Conservation (phyloP, 1,284 basidiomycete species). For the Puccinia novopanici region DNA sequence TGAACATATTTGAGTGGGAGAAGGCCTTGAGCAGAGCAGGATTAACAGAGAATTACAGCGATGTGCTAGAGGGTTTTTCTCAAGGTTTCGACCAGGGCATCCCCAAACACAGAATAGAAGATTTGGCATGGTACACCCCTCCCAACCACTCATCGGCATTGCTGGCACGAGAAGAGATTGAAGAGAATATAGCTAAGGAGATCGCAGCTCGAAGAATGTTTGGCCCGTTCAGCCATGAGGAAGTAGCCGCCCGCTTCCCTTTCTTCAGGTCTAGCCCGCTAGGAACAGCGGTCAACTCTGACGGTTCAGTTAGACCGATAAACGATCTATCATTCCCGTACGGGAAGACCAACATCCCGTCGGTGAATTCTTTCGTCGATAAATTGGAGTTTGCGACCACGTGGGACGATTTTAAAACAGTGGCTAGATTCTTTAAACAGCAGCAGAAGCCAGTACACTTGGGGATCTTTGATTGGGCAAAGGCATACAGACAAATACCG, state of each 20-base stretch:
- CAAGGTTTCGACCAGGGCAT: constrained; percentile 6
- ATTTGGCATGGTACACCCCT: not conserved
- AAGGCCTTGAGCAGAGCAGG: not conserved
- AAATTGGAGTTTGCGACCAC: constrained; percentile 6
- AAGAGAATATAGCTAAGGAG: not conserved
- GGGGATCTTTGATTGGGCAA: not conserved
- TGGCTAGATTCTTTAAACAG: not conserved
- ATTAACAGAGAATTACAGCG: not conserved
- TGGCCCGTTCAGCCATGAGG: constrained; percentile 5
- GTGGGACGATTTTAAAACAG: no score
- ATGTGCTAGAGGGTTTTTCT: not conserved
- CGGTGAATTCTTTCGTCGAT: constrained; percentile 19
- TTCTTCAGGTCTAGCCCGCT: constrained; percentile 19
- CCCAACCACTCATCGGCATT: not conserved
- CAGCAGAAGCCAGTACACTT: not conserved
- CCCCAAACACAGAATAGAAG: not conserved
- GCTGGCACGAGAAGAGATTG: not conserved
- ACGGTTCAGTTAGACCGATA: constrained; percentile 1
- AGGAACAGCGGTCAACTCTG: not conserved
- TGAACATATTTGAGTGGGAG: constrained; percentile 3
- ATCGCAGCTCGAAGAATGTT: not conserved
- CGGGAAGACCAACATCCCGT: not conserved
- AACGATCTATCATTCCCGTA: constrained; percentile 9
- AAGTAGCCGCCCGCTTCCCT: not conserved
- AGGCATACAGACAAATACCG: not conserved